Conservation (phyloP, 139 green algal species). For the Chlamydomonas schloesseri region DNA sequence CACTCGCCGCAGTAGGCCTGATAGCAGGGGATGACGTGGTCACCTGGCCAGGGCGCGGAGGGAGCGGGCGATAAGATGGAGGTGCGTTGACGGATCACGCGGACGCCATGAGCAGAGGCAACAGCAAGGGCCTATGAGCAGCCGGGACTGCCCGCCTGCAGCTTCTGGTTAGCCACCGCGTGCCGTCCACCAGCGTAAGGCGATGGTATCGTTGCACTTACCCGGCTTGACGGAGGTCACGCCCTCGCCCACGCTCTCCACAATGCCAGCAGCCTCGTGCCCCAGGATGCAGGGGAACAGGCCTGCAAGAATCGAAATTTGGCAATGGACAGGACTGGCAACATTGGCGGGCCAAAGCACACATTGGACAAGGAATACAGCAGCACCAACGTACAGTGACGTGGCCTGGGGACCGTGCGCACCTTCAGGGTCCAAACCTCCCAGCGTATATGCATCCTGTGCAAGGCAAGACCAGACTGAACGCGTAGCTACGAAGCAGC, state of each 20-base stretch:
- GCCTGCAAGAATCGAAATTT: too few relatives aligned
- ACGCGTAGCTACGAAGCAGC: not conserved
- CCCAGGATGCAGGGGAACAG: conserved; percentile 98
- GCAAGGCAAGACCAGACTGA: not conserved
- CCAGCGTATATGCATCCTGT: conserved; percentile 92
- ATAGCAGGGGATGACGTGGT: conserved; percentile 97
- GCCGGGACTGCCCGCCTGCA: too few relatives aligned
- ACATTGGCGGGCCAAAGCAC: too few relatives aligned
- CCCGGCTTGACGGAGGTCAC: conserved; percentile 78
- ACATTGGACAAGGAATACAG: too few relatives aligned
- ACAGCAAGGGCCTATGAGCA: not conserved
- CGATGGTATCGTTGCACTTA: not conserved
- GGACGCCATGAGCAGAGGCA: not conserved
- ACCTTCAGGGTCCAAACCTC: conserved; percentile 81
- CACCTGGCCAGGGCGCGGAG: conserved; percentile 62
- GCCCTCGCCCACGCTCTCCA: conserved; percentile 95
- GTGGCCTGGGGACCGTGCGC: not conserved
- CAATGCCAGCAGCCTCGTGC: conserved; percentile 96
- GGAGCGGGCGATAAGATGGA: not conserved
- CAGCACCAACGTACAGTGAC: too few relatives aligned
- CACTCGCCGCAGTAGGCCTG: conserved; percentile 92
- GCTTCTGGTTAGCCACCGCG: too few relatives aligned
- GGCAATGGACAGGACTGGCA: too few relatives aligned
- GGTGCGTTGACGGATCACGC: too few relatives aligned
- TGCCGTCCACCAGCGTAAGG: too few relatives aligned